Conservation (phyloP, 192 early-diverging fungal genomes). For the Anaeromyces robustus region DNA sequence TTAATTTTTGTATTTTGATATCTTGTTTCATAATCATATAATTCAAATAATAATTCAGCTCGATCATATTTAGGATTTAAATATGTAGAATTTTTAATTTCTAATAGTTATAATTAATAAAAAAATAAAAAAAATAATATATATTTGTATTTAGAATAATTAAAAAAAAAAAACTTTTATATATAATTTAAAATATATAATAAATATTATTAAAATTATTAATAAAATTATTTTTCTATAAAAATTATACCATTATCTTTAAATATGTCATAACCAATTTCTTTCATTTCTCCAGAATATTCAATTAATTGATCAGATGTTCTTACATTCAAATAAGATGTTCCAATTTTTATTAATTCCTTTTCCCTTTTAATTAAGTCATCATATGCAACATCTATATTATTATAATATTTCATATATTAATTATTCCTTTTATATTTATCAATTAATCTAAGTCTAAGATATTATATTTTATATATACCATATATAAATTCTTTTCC, state of each 20-base stretch:
- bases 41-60: not conserved
- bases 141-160: too few relatives aligned
- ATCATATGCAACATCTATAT: not conserved
- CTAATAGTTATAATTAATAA: not conserved
- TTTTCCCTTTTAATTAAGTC: not conserved
- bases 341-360: not conserved
- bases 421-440: not conserved
- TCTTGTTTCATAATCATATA: not conserved
- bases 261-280: not conserved
- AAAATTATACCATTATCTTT: not conserved
- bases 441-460: too few relatives aligned
- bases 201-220: too few relatives aligned
- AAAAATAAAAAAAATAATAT: too few relatives aligned
- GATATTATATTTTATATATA: not conserved
- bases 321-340: not conserved
- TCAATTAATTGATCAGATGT: not conserved
- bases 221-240: too few relatives aligned
- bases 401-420: not conserved
- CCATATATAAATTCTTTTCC: not conserved
- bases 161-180: too few relatives aligned
- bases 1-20: not conserved
- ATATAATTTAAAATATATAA: too few relatives aligned
- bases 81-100: not conserved
- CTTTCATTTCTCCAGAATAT: not conserved
- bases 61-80: not conserved